Base-by-base conservation (phyloP, 2,329 filamentous ascomycete species). In the Akanthomyces dipterigenus region DNA sequence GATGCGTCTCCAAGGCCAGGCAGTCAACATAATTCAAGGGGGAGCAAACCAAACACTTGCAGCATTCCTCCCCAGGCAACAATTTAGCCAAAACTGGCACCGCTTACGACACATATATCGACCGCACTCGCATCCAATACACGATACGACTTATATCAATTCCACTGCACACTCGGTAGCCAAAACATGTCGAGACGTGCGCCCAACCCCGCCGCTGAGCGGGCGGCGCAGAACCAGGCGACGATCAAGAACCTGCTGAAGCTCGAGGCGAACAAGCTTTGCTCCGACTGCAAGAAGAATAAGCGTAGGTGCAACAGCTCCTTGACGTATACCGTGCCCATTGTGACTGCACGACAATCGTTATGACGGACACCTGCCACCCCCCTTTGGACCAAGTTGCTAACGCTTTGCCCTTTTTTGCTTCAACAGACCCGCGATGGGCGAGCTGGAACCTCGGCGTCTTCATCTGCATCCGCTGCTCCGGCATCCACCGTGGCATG, bases 381-480 rank as follows among this genome's bases (percentile, higher is more conserved):
- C 31, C 4, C 31, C 31, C 31, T 9, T 34, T 34, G 8, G 31
- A 40, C 50, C 36, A 43, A 34, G 18, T 58, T 38, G 11, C 46
- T 50, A 42, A 49, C 36, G 31, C 11, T 34, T 34, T 38, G 28
- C 16, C 22, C 28, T 68, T 67, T 68, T 67, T 56, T 58, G 54
- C 61, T 34, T 34, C 48, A 43, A 45, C 72, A 96, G 91, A 97
- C 79, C 95, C 95, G 64, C 86, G 95, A 89, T 99, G 95, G 95
- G 95, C 95, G 36, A 97, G 92, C 72, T 99, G 95, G 95, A 99
- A 99, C 74, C 78, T 99, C 60, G 95, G 95, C 69, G 87, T 99
- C 71, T 99, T 99, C 73, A 82, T 99, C 71, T 99, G 95, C 81
- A 99, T 99, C 74, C 89, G 93, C 73, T 99, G 95, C 78, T 99